These are phyloP conservation scores for Cylindricascospora bacillispora DNA, from an alignment of 1,139 yeast genomes.

Conservation along the genomic window DNA sequence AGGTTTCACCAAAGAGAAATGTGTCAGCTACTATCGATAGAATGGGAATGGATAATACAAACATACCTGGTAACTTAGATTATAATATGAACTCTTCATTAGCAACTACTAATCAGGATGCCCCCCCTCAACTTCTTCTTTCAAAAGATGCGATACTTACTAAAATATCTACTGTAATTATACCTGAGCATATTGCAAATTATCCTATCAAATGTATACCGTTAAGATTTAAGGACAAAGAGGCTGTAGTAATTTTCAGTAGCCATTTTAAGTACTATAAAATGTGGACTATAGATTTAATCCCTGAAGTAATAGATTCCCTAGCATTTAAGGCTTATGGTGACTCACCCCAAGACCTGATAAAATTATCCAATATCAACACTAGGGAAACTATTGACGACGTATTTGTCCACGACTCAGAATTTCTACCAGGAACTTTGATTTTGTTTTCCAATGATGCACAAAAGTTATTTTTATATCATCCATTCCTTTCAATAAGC, in stretches of 20 bases:
- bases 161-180: constrained; percentile 35
- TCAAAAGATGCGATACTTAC: constrained; percentile 57
- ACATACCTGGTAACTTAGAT: neutral
- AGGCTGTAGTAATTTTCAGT: constrained; percentile 42
- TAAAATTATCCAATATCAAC: constrained; percentile 15
- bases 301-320: constrained; percentile 19
- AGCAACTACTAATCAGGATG: constrained; percentile 5
- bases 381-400: constrained; percentile 16
- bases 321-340: constrained; percentile 19
- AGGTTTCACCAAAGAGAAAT: too few relatives aligned
- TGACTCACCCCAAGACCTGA: constrained; percentile 16
- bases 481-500: constrained; percentile 51
- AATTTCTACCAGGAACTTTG: constrained; percentile 11
- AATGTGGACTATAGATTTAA: constrained; percentile 36
- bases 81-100: neutral
- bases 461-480: constrained; percentile 28
- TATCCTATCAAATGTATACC: constrained; percentile 31
- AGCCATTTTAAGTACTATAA: constrained; percentile 28
- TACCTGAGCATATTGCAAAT: constrained; percentile 20
- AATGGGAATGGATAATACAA: constrained; percentile 18
- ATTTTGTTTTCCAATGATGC: neutral
- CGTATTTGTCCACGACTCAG: constrained; percentile 11
- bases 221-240: constrained; percentile 39
- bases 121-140: constrained; percentile 5
- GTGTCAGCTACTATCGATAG: constrained; percentile 18